Conservation (phyloP, 208 protist species). For the Naegleria fowleri region DNA sequence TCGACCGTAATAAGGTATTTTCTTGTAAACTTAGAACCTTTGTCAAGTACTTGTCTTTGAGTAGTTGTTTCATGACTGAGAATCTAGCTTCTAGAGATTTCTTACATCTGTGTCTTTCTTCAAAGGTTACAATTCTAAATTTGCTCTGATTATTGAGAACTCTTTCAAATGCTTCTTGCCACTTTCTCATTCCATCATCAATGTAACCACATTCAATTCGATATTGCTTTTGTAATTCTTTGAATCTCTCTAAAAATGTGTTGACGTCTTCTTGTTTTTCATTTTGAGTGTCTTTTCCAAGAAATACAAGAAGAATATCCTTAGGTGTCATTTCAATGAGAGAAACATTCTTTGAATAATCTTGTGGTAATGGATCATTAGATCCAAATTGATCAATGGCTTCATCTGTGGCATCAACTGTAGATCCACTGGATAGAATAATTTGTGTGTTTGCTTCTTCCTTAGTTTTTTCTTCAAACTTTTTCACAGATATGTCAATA, state of each 20-base stretch:
- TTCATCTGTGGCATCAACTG: not conserved
- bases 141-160: not conserved
- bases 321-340: slow-evolving; percentile 18
- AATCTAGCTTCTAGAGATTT: not conserved
- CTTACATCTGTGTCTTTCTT: not conserved
- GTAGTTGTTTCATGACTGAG: not conserved
- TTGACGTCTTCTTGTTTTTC: not conserved
- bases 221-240: slow-evolving; percentile 3
- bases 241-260: not conserved
- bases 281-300: not conserved
- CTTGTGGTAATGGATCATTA: not conserved
- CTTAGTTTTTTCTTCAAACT: not conserved
- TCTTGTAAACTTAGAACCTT: slow-evolving; percentile 25
- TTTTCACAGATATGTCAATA: not conserved
- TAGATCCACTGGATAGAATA: not conserved
- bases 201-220: not conserved
- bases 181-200: not conserved
- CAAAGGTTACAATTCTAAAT: not conserved
- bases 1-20: not conserved
- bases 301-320: not conserved
- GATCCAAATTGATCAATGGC: not conserved
- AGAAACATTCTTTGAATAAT: not conserved
- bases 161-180: not conserved
- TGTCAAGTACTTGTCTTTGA: slow-evolving; percentile 26
- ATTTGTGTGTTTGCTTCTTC: not conserved